A percentile compares a stretch with the other conserved stretches of the same genome.
phyloP scores from a whole-genome alignment of 2,329 filamentous ascomycete species.

The Exophiala sp. region DNA sequence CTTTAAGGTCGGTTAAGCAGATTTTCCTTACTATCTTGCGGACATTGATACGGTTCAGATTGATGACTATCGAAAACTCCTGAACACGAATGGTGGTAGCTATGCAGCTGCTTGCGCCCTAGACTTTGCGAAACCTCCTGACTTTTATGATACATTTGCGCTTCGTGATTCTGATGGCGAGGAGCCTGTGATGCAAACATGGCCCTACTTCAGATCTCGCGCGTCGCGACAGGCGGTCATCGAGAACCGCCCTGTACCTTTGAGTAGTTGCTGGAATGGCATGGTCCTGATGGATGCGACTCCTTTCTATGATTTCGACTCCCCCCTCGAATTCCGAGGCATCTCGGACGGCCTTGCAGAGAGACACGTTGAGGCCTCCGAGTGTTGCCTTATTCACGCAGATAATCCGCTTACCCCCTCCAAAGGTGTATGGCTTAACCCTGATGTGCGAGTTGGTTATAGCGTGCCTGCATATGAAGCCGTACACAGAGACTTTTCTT shows the following conservation, averaged over 20 bases:
- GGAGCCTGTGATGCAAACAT: constrained; percentile 58
- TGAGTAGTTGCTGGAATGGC: constrained; percentile 62
- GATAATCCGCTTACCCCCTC: constrained; percentile 33
- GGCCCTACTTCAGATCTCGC: constrained; percentile 55
- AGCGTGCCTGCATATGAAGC: constrained; percentile 28
- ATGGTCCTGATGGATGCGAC: constrained; percentile 46
- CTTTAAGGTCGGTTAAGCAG: constrained; percentile 43
- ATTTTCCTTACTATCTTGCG: too few relatives aligned
- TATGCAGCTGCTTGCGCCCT: constrained; percentile 65
- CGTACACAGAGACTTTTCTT: background rate
- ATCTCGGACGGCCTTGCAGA: constrained; percentile 54
- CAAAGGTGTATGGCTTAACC: constrained; percentile 36
- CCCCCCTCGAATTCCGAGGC: constrained; percentile 53
- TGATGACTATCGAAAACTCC: constrained; percentile 49
- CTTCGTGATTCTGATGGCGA: constrained; percentile 62
- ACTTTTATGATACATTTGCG: constrained; percentile 68
- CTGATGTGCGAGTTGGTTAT: constrained; percentile 36
- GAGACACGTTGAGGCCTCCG: constrained; percentile 58
- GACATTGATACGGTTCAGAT: too few relatives aligned
- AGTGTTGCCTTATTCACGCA: constrained; percentile 59
- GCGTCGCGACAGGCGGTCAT: constrained; percentile 52
- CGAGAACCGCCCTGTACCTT: constrained; percentile 40
- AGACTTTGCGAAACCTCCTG: constrained; percentile 56
- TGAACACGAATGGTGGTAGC: constrained; percentile 51
- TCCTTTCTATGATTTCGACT: constrained; percentile 43